Conservation (phyloP, 805 yeast genomes). For the Candida arabinofermentans region DNA sequence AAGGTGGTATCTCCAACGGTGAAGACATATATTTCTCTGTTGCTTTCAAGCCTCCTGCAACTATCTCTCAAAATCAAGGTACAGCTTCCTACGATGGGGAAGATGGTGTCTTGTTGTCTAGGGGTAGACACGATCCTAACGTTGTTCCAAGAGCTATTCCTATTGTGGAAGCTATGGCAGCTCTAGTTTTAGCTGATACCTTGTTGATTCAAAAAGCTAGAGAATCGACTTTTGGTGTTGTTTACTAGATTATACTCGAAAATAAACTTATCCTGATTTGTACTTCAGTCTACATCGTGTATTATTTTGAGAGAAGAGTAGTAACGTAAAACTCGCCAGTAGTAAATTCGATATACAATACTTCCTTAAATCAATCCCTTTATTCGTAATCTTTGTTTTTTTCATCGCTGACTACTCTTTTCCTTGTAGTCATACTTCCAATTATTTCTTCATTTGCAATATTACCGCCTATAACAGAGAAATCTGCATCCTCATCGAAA, state of each 20-base stretch:
- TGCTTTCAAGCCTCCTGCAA: constrained; percentile 98
- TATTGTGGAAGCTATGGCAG: constrained; percentile 97
- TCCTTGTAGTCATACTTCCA: constrained; percentile 16
- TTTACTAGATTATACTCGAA: constrained; percentile 16
- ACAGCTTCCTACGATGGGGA: constrained; percentile 89
- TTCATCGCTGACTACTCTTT: constrained; percentile 29
- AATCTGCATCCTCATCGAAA: constrained; percentile 1
- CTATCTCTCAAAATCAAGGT: constrained; percentile 87
- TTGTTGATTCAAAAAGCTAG: constrained; percentile 83
- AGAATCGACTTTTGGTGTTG: constrained; percentile 45
- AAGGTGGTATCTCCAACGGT: constrained; percentile 97
- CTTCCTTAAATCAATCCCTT: too few species aligned
- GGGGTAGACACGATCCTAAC: constrained; percentile 98
- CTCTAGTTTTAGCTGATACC: constrained; percentile 87
- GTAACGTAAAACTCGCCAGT: too few species aligned
- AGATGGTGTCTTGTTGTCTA: constrained; percentile 84
- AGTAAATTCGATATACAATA: too few species aligned
- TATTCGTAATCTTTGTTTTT: constrained; percentile 16
- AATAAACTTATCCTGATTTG: constrained; percentile 1
- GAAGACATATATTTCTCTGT: constrained; percentile 91
- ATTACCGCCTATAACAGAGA: not conserved
- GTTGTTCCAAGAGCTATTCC: constrained; percentile 99
- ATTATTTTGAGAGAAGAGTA: too few species aligned
- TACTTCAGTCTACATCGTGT: too few species aligned
- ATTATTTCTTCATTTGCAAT: not conserved